A percentile compares a stretch with the other conserved stretches of the same genome.
Evolutionary conservation across 2,329 filamentous ascomycete species (phyloP).

Genomic region (Aspergillus piperis): DNA sequence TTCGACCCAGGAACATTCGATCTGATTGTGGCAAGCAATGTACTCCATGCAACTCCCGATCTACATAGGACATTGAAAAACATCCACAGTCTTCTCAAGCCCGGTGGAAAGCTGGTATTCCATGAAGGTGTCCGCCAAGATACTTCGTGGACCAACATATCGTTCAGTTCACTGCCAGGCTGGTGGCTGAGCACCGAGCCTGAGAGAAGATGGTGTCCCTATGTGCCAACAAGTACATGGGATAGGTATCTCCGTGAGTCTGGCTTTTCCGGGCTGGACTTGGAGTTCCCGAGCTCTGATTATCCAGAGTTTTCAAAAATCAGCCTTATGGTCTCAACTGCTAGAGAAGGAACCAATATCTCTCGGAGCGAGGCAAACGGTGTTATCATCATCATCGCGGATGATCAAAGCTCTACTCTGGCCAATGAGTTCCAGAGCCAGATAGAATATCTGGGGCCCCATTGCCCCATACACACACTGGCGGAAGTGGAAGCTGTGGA

Average conservation of each 20-base stretch:
- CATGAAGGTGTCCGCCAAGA: constrained; percentile 34
- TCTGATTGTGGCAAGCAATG: constrained; percentile 32
- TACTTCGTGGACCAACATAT: constrained; percentile 16
- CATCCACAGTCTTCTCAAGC: constrained; percentile 28
- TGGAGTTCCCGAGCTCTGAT: constrained; percentile 2
- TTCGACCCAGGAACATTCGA: constrained; percentile 28
- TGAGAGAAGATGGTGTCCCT: constrained; percentile 2
- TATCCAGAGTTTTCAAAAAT: constrained; percentile 3
- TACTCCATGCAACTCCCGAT: constrained; percentile 30
- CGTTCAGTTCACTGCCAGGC: constrained; percentile 36
- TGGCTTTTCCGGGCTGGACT: constrained; percentile 30
- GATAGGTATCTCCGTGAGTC: constrained; percentile 22
- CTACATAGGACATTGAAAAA: constrained; percentile 26
- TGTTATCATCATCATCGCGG: background rate
- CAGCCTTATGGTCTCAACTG: constrained; percentile 12
- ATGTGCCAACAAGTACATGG: constrained; percentile 23
- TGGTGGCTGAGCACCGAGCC: constrained; percentile 32
- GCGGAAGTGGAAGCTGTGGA: too few relatives aligned
- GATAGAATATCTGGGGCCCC: too few relatives aligned
- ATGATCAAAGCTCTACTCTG: background rate
- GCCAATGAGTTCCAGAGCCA: background rate
- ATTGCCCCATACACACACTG: too few relatives aligned
- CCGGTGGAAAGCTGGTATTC: constrained; percentile 49
- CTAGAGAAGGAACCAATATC: background rate
- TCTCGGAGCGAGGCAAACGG: too few relatives aligned